phyloP scores from a whole-genome alignment of 1,284 basidiomycete genomes.

The Sporisorium reilianum region DNA sequence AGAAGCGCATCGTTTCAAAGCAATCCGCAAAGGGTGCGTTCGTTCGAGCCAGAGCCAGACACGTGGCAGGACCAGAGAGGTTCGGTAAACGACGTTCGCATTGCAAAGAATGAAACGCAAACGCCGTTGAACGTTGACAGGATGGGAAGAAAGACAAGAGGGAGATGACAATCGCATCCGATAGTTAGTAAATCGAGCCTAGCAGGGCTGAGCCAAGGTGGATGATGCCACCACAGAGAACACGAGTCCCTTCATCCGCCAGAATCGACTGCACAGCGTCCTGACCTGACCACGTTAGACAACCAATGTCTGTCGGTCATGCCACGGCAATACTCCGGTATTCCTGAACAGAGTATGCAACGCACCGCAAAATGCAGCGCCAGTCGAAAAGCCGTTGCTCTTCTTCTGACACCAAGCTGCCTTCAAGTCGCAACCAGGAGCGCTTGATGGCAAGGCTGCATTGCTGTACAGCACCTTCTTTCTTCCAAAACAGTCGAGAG shows the following conservation, averaged over 20 bases:
- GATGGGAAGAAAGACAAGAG: conserved; percentile 17
- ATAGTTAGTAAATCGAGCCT: conserved; percentile 46
- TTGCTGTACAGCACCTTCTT: neutral
- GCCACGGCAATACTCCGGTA: neutral
- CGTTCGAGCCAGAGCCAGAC: conserved; percentile 22
- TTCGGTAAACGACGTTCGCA: conserved; percentile 56
- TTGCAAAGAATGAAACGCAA: conserved; percentile 59
- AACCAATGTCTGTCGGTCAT: neutral
- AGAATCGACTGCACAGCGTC: neutral
- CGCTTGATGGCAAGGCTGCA: neutral
- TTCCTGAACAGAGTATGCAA: neutral
- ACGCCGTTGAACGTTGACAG: conserved; percentile 42
- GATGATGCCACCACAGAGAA: neutral
- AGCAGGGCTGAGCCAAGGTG: conserved; percentile 4
- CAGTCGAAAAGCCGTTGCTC: neutral
- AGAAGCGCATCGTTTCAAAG: conserved; percentile 41
- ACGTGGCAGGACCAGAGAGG: conserved; percentile 11
- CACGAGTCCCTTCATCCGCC: conserved; percentile 5
- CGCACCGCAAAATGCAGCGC: neutral
- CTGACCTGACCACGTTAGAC: neutral
- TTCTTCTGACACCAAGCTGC: neutral
- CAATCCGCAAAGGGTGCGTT: conserved; percentile 14
- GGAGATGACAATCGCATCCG: conserved; percentile 45
- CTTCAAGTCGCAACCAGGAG: neutral
- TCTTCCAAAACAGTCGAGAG: conserved; percentile 7